Conservation (phyloP, 805 yeast species). For the Babjeviella inositovora region DNA sequence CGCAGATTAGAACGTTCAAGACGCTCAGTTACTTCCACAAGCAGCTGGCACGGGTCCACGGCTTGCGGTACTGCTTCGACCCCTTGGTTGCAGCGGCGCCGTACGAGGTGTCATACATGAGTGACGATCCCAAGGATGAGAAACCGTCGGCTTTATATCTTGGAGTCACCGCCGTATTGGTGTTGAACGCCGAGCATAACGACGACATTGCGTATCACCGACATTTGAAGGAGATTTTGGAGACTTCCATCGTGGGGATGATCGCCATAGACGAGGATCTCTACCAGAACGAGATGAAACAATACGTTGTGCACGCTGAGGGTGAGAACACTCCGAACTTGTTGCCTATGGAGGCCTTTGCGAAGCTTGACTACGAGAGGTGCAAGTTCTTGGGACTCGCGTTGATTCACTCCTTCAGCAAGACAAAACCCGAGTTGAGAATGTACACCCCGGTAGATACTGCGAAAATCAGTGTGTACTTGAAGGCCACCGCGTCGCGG, state of each 20-base stretch:
- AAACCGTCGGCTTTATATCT: slow-evolving; percentile 12
- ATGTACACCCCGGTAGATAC: slow-evolving; percentile 32
- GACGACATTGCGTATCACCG: slow-evolving; percentile 4
- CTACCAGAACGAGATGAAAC: slow-evolving; percentile 3
- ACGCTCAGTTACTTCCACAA: slow-evolving; percentile 39
- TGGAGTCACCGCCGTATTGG: too few species aligned
- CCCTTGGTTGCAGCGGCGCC: slow-evolving; percentile 25
- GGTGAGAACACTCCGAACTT: neutral
- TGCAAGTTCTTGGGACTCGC: slow-evolving; percentile 31
- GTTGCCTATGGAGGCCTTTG: slow-evolving; percentile 3
- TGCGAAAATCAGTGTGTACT: slow-evolving; percentile 6
- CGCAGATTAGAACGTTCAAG: slow-evolving; percentile 35
- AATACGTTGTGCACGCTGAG: slow-evolving; percentile 1
- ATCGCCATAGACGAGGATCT: slow-evolving; percentile 12
- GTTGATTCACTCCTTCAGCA: slow-evolving; percentile 52
- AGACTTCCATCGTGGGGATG: slow-evolving; percentile 22
- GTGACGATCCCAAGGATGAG: slow-evolving; percentile 17
- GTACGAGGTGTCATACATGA: slow-evolving; percentile 18
- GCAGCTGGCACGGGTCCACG: slow-evolving; percentile 1
- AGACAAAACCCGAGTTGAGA: slow-evolving; percentile 19
- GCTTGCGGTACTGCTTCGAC: slow-evolving; percentile 16
- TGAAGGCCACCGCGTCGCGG: slow-evolving; percentile 9
- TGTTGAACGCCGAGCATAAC: too few species aligned
- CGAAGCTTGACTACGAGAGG: slow-evolving; percentile 2
- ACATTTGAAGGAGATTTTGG: slow-evolving; percentile 17